Evolutionary conservation across 1,284 basidiomycete genomes (phyloP).

Genomic region (Apiotrichum gracile): DNA sequence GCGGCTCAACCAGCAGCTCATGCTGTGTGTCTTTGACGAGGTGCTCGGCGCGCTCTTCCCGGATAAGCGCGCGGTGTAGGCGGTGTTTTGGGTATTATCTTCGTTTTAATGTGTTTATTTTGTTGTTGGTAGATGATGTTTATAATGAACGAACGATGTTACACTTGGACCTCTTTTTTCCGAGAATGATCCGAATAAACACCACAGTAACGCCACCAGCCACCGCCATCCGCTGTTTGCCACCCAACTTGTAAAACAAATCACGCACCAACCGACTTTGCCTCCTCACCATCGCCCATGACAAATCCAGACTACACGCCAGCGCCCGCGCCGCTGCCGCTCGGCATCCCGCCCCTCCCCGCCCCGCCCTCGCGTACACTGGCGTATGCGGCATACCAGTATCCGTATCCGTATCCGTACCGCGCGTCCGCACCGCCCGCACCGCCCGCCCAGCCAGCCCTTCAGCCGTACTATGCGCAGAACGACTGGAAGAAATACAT

Average conservation of each 20-base stretch:
- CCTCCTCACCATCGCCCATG: not conserved
- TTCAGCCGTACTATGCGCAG: not conserved
- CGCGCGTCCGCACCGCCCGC: not conserved
- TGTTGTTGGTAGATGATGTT: not conserved
- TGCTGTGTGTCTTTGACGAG: slow-evolving; percentile 79
- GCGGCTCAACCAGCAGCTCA: slow-evolving; percentile 84
- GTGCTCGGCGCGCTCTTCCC: slow-evolving; percentile 1
- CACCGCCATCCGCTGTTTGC: not conserved
- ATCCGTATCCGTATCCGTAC: not conserved
- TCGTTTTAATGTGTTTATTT: not conserved
- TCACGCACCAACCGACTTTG: not conserved
- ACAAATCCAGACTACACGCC: too few relatives aligned
- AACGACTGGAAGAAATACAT: not conserved
- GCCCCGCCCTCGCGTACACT: not conserved
- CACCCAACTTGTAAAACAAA: not conserved
- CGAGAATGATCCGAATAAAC: too few relatives aligned
- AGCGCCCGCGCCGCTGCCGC: too few relatives aligned
- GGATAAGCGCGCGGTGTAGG: not conserved
- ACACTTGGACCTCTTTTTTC: too few relatives aligned
- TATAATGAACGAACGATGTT: too few relatives aligned
- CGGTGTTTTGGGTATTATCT: not conserved
- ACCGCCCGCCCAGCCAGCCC: too few relatives aligned
- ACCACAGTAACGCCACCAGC: not conserved
- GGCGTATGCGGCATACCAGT: not conserved
- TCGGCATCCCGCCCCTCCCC: not conserved